Evolutionary conservation across 2,329 filamentous ascomycete genomes (phyloP).

Genomic region (Sphaerulina musiva): DNA sequence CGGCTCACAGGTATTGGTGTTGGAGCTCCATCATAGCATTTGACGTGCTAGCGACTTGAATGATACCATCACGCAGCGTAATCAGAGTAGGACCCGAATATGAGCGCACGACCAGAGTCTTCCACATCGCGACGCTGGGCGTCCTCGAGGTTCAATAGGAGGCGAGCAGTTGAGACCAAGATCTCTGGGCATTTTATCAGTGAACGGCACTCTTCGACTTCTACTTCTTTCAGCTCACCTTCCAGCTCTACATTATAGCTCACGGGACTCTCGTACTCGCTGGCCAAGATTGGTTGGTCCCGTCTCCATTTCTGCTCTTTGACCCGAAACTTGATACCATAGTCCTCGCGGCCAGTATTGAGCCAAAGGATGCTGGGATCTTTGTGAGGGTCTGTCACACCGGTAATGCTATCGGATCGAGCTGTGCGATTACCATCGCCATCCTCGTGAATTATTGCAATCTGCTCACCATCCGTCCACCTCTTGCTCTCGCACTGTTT

Average conservation of each 20-base stretch:
- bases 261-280: conserved; percentile 57
- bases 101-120: conserved; percentile 58
- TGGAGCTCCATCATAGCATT: not conserved
- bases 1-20: not conserved
- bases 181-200: conserved; percentile 49
- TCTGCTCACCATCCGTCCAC: conserved; percentile 26
- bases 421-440: conserved; percentile 6
- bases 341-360: conserved; percentile 50
- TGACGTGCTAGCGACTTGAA: no score
- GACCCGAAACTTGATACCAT: conserved; percentile 64
- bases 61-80: not conserved
- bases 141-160: conserved; percentile 61
- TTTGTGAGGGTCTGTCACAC: conserved; percentile 24
- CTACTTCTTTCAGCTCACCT: conserved; percentile 43
- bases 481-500: conserved; percentile 36
- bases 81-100: conserved; percentile 45
- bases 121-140: conserved; percentile 55
- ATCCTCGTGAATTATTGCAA: conserved; percentile 25
- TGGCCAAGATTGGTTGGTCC: conserved; percentile 50
- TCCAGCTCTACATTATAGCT: conserved; percentile 66
- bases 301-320: conserved; percentile 44
- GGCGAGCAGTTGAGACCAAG: conserved; percentile 56
- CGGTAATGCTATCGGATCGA: conserved; percentile 21
- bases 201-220: not conserved
- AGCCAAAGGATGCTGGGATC: conserved; percentile 59